Evolutionary conservation across 192 early-diverging fungal genomes (phyloP).

Genomic region (Umbelopsis isabellina): DNA sequence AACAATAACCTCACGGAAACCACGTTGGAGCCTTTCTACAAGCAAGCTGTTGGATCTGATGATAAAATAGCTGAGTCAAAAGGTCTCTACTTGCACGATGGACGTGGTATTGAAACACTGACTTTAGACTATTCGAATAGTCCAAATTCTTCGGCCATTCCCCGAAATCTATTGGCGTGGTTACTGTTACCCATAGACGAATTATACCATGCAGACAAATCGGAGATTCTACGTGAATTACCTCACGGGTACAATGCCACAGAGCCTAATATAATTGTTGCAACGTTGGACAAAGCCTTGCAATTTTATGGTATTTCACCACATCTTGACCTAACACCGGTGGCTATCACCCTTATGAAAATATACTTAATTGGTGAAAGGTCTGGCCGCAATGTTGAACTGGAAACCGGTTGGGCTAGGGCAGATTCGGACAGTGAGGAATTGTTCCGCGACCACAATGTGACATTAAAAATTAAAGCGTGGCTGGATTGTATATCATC

Average conservation of each 20-base stretch:
- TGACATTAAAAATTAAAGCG: slow-evolving; percentile 17
- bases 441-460: slow-evolving; percentile 31
- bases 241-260: slow-evolving; percentile 21
- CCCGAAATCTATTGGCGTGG: slow-evolving; percentile 22
- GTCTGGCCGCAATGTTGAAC: slow-evolving; percentile 24
- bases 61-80: slow-evolving; percentile 16
- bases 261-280: slow-evolving; percentile 12
- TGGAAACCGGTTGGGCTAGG: slow-evolving; percentile 21
- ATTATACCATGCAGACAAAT: slow-evolving; percentile 40
- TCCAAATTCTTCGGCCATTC: background rate
- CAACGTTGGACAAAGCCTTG: slow-evolving; percentile 11
- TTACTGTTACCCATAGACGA: slow-evolving; percentile 40
- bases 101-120: slow-evolving; percentile 20
- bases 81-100: slow-evolving; percentile 29
- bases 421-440: slow-evolving; percentile 18
- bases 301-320: background rate
- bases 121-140: background rate
- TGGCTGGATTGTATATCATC: slow-evolving; percentile 26
- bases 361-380: slow-evolving; percentile 38
- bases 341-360: slow-evolving; percentile 37
- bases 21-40: background rate
- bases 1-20: background rate
- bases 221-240: slow-evolving; percentile 22
- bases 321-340: slow-evolving; percentile 11
- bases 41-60: slow-evolving; percentile 2